Percentiles rank a stretch among this genome's conserved stretches.
phyloP scores from a whole-genome alignment of 257 asterid species.

The Solanum pimpinellifolium region DNA sequence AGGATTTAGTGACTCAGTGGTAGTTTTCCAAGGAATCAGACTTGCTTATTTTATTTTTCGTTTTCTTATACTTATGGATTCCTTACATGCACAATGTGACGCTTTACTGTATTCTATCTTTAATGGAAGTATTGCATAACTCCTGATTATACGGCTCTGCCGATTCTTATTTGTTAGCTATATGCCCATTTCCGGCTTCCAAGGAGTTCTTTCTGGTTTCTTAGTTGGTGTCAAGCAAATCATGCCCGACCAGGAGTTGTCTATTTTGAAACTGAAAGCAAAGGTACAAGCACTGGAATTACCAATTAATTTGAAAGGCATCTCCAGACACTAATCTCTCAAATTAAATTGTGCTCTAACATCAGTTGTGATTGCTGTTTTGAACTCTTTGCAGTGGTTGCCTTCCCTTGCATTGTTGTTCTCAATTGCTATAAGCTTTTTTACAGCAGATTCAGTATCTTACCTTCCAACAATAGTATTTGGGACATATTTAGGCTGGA shows the following conservation, averaged over 20 bases:
- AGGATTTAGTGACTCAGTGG: not conserved
- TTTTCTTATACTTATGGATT: not conserved
- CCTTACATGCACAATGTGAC: not conserved
- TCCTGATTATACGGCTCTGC: not conserved
- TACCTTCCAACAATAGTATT: constrained; percentile 68
- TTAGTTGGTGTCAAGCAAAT: constrained; percentile 88
- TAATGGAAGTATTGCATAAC: not conserved
- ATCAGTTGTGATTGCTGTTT: constrained; percentile 1
- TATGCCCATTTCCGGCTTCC: constrained; percentile 84
- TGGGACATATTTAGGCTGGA: constrained; percentile 87
- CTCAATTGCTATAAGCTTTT: constrained; percentile 51
- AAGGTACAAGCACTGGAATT: constrained; percentile 39
- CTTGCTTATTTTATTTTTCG: not conserved
- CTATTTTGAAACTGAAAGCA: constrained; percentile 56
- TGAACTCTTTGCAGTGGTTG: constrained; percentile 64
- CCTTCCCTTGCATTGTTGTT: constrained; percentile 66
- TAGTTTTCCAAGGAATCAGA: not conserved
- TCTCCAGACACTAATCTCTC: not conserved
- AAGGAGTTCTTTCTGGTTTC: constrained; percentile 82
- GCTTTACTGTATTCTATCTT: not conserved
- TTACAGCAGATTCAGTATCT: constrained; percentile 53
- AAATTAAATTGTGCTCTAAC: not conserved
- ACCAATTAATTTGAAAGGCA: not conserved
- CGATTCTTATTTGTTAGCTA: constrained; percentile 35
- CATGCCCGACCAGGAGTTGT: constrained; percentile 77